A percentile compares a stretch with the other conserved stretches of the same genome.
Evolutionary conservation across 148 eudicot genomes (phyloP).

Genomic region (Limonium bicolor): DNA sequence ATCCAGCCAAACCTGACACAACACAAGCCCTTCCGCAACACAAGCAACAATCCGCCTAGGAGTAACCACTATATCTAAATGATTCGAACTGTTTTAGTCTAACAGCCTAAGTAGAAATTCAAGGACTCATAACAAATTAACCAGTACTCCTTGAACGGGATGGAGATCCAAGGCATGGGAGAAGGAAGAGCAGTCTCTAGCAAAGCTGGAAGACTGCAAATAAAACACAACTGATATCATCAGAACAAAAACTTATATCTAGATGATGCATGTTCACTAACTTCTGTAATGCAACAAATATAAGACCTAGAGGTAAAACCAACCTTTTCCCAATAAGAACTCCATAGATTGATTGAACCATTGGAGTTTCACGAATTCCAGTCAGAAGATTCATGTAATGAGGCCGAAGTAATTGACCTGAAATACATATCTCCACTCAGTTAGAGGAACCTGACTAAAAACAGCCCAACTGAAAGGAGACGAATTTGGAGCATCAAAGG

Average conservation of each 20-base stretch:
- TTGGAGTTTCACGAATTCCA: slow-evolving; percentile 26
- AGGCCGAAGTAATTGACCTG: slow-evolving; percentile 65
- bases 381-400: slow-evolving; percentile 30
- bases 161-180: slow-evolving; percentile 55
- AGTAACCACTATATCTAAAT: no score
- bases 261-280: no score
- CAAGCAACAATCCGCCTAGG: no score
- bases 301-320: no score
- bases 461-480: no score
- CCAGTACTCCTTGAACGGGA: slow-evolving; percentile 77
- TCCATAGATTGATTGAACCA: slow-evolving; percentile 46
- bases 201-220: slow-evolving; percentile 31
- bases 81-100: no score
- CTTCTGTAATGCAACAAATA: no score
- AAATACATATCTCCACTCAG: slow-evolving; percentile 7
- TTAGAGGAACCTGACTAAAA: not conserved
- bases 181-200: slow-evolving; percentile 27
- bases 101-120: slow-evolving; percentile 27
- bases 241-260: no score
- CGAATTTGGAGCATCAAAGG: no score
- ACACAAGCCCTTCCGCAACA: no score
- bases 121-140: slow-evolving; percentile 53
- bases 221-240: not conserved
- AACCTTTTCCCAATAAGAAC: slow-evolving; percentile 83
- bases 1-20: no score